phyloP scores from a whole-genome alignment of 176 grass and related monocot species.

The Carex scoparia region DNA sequence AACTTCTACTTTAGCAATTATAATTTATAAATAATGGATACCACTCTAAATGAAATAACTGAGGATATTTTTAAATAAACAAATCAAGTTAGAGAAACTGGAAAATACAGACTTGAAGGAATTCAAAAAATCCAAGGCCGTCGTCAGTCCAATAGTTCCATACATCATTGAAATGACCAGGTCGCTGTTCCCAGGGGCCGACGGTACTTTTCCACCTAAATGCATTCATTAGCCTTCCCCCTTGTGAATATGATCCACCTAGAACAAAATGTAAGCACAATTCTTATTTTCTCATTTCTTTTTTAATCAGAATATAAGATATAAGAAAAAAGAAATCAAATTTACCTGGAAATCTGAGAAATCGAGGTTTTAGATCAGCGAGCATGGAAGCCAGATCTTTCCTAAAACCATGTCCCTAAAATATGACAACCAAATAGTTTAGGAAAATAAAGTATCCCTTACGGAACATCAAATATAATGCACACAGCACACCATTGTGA shows the following conservation, averaged over 20 bases:
- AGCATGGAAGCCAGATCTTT: conserved; percentile 74
- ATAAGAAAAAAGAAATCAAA: conserved; percentile 18
- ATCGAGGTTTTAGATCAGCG: conserved; percentile 69
- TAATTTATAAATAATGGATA: background rate
- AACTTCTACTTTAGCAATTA: conserved; percentile 24
- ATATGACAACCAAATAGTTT: background rate
- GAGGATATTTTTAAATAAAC: background rate
- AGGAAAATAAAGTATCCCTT: background rate
- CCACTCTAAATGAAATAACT: background rate
- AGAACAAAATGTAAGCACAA: conserved; percentile 21
- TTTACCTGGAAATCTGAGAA: conserved; percentile 91
- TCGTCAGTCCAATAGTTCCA: conserved; percentile 96
- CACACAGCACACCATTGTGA: background rate
- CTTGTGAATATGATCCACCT: conserved; percentile 91
- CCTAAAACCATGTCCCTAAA: conserved; percentile 76
- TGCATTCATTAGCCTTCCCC: conserved; percentile 66
- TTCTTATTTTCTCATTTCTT: background rate
- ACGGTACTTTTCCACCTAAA: conserved; percentile 88
- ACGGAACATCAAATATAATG: background rate
- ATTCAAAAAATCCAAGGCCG: conserved; percentile 90
- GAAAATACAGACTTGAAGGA: conserved; percentile 62
- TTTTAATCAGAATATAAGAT: conserved; percentile 21
- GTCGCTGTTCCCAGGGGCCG: conserved; percentile 81
- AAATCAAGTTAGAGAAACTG: background rate
- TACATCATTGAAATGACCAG: conserved; percentile 82